A percentile compares a stretch with the other conserved stretches of the same genome.
These are phyloP conservation scores for Sporothrix humicola DNA, from an alignment of 2,329 filamentous ascomycete genomes.

Conservation along the genomic window DNA sequence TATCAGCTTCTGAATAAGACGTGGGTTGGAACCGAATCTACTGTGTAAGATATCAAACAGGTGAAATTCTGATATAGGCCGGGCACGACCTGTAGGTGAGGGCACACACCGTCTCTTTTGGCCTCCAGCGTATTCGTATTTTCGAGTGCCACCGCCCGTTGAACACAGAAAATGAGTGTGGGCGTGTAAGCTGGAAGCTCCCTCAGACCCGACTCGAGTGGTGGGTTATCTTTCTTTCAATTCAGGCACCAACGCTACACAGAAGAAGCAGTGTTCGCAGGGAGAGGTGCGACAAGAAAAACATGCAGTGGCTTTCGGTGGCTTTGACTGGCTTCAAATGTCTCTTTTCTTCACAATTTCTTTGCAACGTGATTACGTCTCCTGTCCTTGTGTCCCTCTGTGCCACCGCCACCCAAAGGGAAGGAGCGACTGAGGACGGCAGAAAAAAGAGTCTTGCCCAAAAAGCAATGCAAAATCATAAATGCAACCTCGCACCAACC, in stretches of 20 bases:
- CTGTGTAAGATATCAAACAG: neutral
- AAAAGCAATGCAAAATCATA: neutral
- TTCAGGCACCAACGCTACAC: conserved; percentile 28
- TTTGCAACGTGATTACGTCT: conserved; percentile 2
- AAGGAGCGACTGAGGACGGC: neutral
- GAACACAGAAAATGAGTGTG: neutral
- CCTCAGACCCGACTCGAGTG: neutral
- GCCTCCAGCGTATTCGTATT: neutral
- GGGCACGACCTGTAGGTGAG: neutral
- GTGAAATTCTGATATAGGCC: neutral
- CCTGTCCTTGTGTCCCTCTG: conserved; percentile 1
- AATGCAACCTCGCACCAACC: conserved; percentile 11
- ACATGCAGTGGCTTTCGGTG: conserved; percentile 8
- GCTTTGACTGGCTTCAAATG: neutral
- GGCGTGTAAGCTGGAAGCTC: neutral
- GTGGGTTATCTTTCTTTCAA: neutral
- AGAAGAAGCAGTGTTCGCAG: conserved; percentile 15
- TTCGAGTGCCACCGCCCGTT: neutral
- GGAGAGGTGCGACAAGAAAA: neutral
- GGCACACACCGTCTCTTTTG: neutral
- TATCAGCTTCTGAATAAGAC: conserved; percentile 1
- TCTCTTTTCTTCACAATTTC: no score
- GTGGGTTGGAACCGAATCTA: neutral
- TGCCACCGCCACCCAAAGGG: neutral
- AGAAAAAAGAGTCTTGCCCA: neutral